Base-by-base conservation (phyloP, 2,329 filamentous ascomycete genomes). In the Helotiales sp. region DNA sequence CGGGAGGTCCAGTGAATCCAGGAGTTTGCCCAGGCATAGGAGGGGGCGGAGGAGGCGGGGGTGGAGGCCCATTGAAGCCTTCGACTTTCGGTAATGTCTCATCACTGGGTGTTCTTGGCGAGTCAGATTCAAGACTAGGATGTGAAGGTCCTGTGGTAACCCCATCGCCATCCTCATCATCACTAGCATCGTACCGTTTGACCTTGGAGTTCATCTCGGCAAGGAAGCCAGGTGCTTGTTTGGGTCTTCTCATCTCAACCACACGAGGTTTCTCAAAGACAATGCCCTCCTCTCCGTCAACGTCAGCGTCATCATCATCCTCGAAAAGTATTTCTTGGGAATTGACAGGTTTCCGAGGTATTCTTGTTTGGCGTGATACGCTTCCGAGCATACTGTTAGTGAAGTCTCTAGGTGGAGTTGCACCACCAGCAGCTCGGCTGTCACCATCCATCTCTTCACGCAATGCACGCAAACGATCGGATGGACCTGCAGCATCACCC, bases 361-460 rank as follows among this genome's bases (percentile, higher is more conserved):
- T 84, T 72, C 81, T 85, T 22, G 85, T 86, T 68, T 84, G 83
- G 63, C 91, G 86, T 70, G 87, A 85, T 70, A 93, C 89, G 70
- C 87, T 91, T 63, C 91, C 91, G 58, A 97, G 85, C 71, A 93
- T 87, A 73, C 89, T 91, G 76, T 91, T 89, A 68, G 87, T 88
- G 73, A 94, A 86, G 71, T 91, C 87, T 60, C 83, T 82, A 24
- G 86, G 86, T 10, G 87, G 85, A 43, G 85, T 85, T 37, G 43
- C 63, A 20, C 54, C 66, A 49, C 26, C 17, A 13, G n/a, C 63
- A 28, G 30, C 32, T 67, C 81, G 79, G 75, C 81, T 81, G 70
- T 82, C 82, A 26, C 86, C 88, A 70, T 98, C 96, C 96, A 99
- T 99, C 80, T 94, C 90, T 80, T 98, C 95, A 66, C 96, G 91